These are phyloP conservation scores for Candida jianshihensis DNA, from an alignment of 805 yeast genomes.

Conservation along the genomic window DNA sequence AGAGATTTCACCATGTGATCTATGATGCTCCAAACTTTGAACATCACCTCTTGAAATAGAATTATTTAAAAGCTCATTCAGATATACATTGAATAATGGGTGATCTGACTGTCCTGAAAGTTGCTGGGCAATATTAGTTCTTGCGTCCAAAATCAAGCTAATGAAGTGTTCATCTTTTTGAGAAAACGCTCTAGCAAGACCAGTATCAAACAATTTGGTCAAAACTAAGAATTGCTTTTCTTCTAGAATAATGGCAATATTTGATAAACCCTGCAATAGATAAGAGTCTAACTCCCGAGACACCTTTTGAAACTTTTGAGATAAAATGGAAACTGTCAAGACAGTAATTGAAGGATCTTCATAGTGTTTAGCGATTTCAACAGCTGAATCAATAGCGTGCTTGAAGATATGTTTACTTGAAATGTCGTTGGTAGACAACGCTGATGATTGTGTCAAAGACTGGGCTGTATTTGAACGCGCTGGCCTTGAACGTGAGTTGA, in stretches of 20 bases:
- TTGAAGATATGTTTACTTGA: slow-evolving; percentile 34
- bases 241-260: slow-evolving; percentile 53
- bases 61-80: slow-evolving; percentile 58
- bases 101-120: slow-evolving; percentile 23
- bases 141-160: slow-evolving; percentile 41
- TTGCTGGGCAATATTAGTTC: slow-evolving; percentile 35
- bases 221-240: slow-evolving; percentile 64
- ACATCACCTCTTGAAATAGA: slow-evolving; percentile 78
- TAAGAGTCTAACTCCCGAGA: slow-evolving; percentile 47
- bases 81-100: slow-evolving; percentile 47
- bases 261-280: slow-evolving; percentile 55
- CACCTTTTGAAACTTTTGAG: slow-evolving; percentile 57
- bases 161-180: slow-evolving; percentile 32
- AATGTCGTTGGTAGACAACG: background rate
- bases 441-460: slow-evolving; percentile 7
- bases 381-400: slow-evolving; percentile 64
- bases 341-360: slow-evolving; percentile 68
- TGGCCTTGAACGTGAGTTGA: slow-evolving; percentile 10
- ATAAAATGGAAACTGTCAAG: slow-evolving; percentile 71
- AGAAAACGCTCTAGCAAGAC: slow-evolving; percentile 38
- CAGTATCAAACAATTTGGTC: slow-evolving; percentile 47
- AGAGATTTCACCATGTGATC: slow-evolving; percentile 67
- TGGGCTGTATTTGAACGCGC: slow-evolving; percentile 18
- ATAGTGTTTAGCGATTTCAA: slow-evolving; percentile 58
- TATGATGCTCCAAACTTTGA: slow-evolving; percentile 65